A percentile compares a stretch with the other conserved stretches of the same genome.
phyloP scores from a whole-genome alignment of 495 filamentous ascomycete genomes.

The Lepraria neglecta region DNA sequence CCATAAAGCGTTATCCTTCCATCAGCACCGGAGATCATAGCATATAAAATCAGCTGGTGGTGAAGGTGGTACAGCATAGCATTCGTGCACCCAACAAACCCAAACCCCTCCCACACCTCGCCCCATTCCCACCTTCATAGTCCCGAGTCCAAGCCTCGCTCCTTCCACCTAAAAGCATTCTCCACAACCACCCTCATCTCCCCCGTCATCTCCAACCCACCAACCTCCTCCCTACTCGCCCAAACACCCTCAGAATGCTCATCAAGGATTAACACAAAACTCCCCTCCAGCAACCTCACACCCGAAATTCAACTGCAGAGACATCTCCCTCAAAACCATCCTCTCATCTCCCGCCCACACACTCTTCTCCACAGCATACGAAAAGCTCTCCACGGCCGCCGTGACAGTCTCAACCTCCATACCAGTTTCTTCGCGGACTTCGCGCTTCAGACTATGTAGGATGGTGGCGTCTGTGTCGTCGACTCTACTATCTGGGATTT shows the following conservation, averaged over 20 bases:
- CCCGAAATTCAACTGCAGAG: constrained; percentile 17
- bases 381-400: not conserved
- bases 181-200: constrained; percentile 18
- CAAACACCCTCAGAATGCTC: constrained; percentile 15
- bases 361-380: not conserved
- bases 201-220: constrained; percentile 3
- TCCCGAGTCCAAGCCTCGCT: not conserved
- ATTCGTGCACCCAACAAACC: no score
- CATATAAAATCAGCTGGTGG: no score
- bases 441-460: not conserved
- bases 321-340: not conserved
- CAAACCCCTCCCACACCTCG: no score
- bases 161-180: constrained; percentile 9
- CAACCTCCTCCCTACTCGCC: not conserved
- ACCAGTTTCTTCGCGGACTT: constrained; percentile 17
- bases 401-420: constrained; percentile 1
- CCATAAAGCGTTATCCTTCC: no score
- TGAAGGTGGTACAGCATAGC: no score
- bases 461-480: constrained; percentile 11
- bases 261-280: constrained; percentile 1
- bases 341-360: not conserved
- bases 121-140: no score
- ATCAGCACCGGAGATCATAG: no score
- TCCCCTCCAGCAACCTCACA: not conserved
- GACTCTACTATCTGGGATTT: constrained; percentile 16